phyloP scores from a whole-genome alignment of 345 rosid genomes.

The Ricinus communis region DNA sequence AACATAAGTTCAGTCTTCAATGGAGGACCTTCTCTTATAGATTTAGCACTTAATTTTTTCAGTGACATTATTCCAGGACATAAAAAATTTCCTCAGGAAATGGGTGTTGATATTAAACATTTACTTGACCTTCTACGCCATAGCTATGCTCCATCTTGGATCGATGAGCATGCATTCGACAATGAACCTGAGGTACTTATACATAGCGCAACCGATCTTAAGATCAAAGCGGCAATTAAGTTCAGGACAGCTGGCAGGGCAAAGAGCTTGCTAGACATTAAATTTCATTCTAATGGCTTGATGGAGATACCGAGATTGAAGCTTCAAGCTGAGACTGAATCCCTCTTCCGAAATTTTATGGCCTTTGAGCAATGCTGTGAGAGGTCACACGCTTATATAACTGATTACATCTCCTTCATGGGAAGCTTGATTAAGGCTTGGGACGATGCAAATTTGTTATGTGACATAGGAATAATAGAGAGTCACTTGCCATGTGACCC shows the following conservation, averaged over 20 bases:
- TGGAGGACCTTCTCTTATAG: conserved; percentile 1
- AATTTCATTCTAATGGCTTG: background rate
- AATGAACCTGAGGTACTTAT: background rate
- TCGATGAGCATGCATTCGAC: background rate
- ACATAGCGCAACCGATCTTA: background rate
- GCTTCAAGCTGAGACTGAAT: background rate
- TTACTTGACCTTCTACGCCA: background rate
- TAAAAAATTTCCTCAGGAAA: background rate
- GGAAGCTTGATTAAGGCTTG: background rate
- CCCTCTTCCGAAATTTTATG: conserved; percentile 1
- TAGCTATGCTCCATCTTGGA: background rate
- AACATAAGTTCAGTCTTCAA: background rate
- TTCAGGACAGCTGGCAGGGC: background rate
- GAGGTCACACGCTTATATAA: background rate
- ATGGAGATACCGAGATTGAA: background rate
- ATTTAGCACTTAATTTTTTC: background rate
- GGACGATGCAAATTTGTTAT: background rate
- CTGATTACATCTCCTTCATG: conserved; percentile 5
- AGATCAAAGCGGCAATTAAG: background rate
- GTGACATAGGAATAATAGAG: background rate
- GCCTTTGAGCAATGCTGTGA: conserved; percentile 1
- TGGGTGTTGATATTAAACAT: background rate
- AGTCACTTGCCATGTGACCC: background rate
- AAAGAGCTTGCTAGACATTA: background rate
- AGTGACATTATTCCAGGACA: conserved; percentile 3